phyloP scores from a whole-genome alignment of 805 yeast genomes.

The Saturnispora galanensis region DNA sequence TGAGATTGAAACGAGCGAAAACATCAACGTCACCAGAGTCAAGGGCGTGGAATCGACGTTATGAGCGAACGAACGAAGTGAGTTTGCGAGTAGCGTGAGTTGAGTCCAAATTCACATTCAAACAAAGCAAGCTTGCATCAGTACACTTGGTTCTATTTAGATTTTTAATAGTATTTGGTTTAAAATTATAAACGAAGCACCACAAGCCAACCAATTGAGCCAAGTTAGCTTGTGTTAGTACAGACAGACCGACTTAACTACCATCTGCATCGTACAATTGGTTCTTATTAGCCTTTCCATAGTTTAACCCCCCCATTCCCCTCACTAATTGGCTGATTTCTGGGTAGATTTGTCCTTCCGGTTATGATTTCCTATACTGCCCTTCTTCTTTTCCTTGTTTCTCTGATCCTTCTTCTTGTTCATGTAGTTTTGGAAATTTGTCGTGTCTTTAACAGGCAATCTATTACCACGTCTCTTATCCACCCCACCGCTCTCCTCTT shows the following conservation, averaged over 20 bases:
- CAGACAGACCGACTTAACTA: no score
- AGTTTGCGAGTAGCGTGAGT: no score
- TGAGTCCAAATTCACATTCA: no score
- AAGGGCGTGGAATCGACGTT: slow-evolving; percentile 1
- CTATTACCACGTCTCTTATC: slow-evolving; percentile 11
- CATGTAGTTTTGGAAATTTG: slow-evolving; percentile 11
- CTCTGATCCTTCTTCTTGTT: slow-evolving; percentile 28
- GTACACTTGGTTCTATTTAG: background rate
- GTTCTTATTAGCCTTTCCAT: no score
- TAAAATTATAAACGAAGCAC: no score
- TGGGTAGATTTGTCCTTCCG: slow-evolving; percentile 30
- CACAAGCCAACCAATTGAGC: no score
- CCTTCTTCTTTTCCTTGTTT: slow-evolving; percentile 46
- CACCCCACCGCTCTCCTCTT: slow-evolving; percentile 1
- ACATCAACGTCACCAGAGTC: slow-evolving; percentile 38
- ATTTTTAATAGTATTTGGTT: background rate
- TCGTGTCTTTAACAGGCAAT: slow-evolving; percentile 1
- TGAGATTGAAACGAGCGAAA: slow-evolving; percentile 62
- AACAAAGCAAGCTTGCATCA: no score
- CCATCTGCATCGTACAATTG: no score
- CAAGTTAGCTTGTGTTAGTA: background rate
- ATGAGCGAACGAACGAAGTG: background rate
- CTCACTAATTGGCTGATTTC: background rate
- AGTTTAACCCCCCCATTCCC: background rate
- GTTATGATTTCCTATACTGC: slow-evolving; percentile 52